Percentiles rank a stretch among this genome's conserved stretches.
These are phyloP conservation scores for Sonneratia alba DNA, from an alignment of 345 rosid genomes.

Conservation along the genomic window DNA sequence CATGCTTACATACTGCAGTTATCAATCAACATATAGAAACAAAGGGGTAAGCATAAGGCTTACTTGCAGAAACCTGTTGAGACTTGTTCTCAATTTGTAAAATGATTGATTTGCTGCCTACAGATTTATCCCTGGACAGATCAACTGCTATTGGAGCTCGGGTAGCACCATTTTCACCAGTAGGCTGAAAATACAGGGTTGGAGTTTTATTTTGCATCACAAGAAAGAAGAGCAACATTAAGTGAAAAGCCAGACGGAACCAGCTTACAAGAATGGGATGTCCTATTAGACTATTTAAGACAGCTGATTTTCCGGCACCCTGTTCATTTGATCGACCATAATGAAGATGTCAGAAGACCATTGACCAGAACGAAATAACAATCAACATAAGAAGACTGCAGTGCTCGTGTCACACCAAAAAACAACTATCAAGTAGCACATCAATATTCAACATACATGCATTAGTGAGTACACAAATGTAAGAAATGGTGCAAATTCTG, in stretches of 20 bases:
- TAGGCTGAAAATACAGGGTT: conserved; percentile 51
- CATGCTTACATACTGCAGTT: not conserved
- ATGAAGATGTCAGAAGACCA: not conserved
- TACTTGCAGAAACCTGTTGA: conserved; percentile 95
- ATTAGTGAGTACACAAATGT: too few relatives aligned
- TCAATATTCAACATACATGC: too few relatives aligned
- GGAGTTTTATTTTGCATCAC: not conserved
- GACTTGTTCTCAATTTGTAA: conserved; percentile 82
- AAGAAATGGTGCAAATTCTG: not conserved
- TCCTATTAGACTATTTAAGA: conserved; percentile 84
- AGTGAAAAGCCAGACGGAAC: not conserved
- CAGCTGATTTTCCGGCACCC: conserved; percentile 99
- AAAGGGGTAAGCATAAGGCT: conserved; percentile 15
- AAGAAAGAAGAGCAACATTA: not conserved
- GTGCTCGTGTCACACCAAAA: too few relatives aligned
- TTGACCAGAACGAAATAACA: not conserved
- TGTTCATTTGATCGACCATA: conserved; percentile 23
- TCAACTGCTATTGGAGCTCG: conserved; percentile 88
- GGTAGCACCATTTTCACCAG: conserved; percentile 99
- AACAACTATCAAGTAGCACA: too few relatives aligned
- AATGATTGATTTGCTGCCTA: conserved; percentile 64
- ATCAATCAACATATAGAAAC: too few relatives aligned
- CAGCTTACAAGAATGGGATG: conserved; percentile 85
- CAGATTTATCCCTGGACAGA: conserved; percentile 56
- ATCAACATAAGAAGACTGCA: too few relatives aligned